These are phyloP conservation scores for Mycosphaerella sp. DNA, from an alignment of 2,329 filamentous ascomycete species.

Conservation along the genomic window DNA sequence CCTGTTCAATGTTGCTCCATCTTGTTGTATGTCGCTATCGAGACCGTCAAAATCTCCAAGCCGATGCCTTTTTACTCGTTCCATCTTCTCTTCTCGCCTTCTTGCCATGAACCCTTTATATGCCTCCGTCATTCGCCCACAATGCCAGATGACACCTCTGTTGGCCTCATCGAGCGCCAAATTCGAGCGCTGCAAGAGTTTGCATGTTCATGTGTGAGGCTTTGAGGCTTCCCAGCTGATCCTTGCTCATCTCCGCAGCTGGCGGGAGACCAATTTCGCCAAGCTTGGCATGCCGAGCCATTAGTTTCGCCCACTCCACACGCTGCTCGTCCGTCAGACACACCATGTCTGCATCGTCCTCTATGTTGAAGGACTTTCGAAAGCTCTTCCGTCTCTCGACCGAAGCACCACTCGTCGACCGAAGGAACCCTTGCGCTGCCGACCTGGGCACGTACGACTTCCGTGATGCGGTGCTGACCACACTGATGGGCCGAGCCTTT, in stretches of 20 bases:
- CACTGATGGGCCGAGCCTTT: slow-evolving; percentile 20
- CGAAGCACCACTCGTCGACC: slow-evolving; percentile 22
- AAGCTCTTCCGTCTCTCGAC: slow-evolving; percentile 19
- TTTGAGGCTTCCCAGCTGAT: slow-evolving; percentile 2
- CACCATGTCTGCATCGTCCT: slow-evolving; percentile 22
- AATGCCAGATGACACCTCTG: not conserved
- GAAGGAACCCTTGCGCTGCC: slow-evolving; percentile 25
- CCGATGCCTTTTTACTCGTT: not conserved
- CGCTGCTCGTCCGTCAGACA: slow-evolving; percentile 28
- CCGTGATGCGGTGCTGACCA: slow-evolving; percentile 17
- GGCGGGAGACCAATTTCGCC: slow-evolving; percentile 13
- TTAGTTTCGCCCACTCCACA: slow-evolving; percentile 27
- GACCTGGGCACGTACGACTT: slow-evolving; percentile 23
- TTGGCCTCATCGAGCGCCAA: slow-evolving; percentile 17
- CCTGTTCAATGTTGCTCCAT: no score
- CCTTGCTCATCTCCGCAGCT: slow-evolving; percentile 8
- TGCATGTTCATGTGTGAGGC: slow-evolving; percentile 23
- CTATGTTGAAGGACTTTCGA: slow-evolving; percentile 19
- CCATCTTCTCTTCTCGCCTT: not conserved
- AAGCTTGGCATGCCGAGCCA: slow-evolving; percentile 12
- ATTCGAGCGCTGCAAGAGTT: slow-evolving; percentile 28
- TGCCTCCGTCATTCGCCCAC: not conserved
- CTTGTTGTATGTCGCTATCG: not conserved
- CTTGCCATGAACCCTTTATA: no score
- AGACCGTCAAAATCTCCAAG: not conserved